Base-by-base conservation (phyloP, 495 filamentous ascomycete genomes). In the Annulohypoxylon maeteangense region DNA sequence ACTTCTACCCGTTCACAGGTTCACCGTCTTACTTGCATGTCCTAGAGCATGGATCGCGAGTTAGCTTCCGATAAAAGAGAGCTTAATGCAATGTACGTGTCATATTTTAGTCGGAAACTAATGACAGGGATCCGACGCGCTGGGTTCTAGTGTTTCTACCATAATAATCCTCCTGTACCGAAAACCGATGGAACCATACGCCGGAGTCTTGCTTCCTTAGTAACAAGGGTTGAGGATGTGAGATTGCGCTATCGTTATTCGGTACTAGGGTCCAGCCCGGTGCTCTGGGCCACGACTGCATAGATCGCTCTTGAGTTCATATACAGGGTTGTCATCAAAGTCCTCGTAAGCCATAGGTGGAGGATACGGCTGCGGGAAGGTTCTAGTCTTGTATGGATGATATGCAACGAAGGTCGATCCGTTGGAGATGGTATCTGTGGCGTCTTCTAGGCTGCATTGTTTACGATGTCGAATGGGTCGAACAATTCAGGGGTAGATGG, bases 11-110 rank as follows among this genome's bases (percentile, higher is more conserved):
- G 51, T 50, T 50, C 50, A 34, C 42, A 51, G 42, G 34, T 4
- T 20, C 4, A 12, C 23, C 47, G 18, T 62, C 58, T 58, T 64
- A 59, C 53, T 18, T 64, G 45, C 67, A 70, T 57, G 32, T 18
- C 6, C 34, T 18, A 11, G 38, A 31, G 27, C 53, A 48, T 51
- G 42, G 56, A 50, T 62, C 62, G 68, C 56, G 47, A n/a, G 18
- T 55, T 54, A 53, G 47, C 60, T 70, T 55, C 67, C 61, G 57
- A 70, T 61, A 47, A 44, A 44, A 44, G 40, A 44, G 40, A 57
- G 53, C 18, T 31, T 32, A 20, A 29, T 66, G 22, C 54, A 50
- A 45, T 58, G 22, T 45, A 59, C 11, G 45, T 59, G 18, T 58
- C 27, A 47, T 51, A 48, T 40, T 62, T 45, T 51, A 50, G 42